A percentile compares a stretch with the other conserved stretches of the same genome.
Evolutionary conservation across 108 stramenopile genomes (phyloP).

Genomic region (Nitzschia sp.): DNA sequence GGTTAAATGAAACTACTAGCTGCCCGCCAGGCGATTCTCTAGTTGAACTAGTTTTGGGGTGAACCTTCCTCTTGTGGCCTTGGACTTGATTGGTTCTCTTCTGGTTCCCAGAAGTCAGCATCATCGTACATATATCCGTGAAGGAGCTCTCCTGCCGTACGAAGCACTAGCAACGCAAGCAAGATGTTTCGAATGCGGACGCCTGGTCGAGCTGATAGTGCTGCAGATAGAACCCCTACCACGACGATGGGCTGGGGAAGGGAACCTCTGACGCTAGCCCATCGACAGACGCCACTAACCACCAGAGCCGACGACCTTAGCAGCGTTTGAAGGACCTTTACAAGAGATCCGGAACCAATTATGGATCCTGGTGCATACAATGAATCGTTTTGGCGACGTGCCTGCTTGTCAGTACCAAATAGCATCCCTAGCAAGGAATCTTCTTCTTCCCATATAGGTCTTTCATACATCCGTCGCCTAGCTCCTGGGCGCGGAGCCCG

Average conservation of each 20-base stretch:
- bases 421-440: conserved; percentile 34
- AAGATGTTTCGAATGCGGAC: conserved; percentile 39
- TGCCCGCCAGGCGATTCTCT: too few species aligned
- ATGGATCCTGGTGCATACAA: background rate
- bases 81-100: background rate
- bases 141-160: conserved; percentile 68
- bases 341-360: conserved; percentile 5
- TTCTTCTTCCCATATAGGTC: conserved; percentile 45
- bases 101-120: conserved; percentile 3
- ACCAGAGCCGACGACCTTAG: conserved; percentile 8
- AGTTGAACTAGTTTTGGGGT: too few species aligned
- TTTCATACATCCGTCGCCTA: background rate
- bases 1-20: too few species aligned
- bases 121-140: conserved; percentile 62
- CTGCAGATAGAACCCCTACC: conserved; percentile 37
- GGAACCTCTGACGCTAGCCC: conserved; percentile 70
- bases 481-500: background rate
- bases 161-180: conserved; percentile 53
- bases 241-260: conserved; percentile 76
- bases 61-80: too few species aligned
- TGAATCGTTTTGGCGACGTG: background rate
- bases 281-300: conserved; percentile 43
- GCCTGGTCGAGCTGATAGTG: conserved; percentile 44
- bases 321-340: background rate
- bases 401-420: conserved; percentile 25